phyloP scores from a whole-genome alignment of 805 yeast genomes.

The Candida boidinii region DNA sequence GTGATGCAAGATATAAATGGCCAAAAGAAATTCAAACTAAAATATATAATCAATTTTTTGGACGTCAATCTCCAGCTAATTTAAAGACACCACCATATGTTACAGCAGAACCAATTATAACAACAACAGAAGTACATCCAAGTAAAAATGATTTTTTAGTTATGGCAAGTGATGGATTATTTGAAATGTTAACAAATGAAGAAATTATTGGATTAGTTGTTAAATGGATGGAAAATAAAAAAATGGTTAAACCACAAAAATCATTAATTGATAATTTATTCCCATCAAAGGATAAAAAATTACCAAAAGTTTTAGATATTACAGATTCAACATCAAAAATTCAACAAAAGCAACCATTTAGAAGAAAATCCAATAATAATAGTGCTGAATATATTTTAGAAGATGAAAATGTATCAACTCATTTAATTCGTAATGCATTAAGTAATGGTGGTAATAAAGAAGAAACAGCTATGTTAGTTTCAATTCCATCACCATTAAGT shows the following conservation, averaged over 20 bases:
- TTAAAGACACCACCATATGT: slow-evolving; percentile 92
- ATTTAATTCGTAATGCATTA: slow-evolving; percentile 86
- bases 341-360: slow-evolving; percentile 63
- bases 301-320: slow-evolving; percentile 58
- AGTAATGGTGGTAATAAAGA: slow-evolving; percentile 81
- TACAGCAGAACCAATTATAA: slow-evolving; percentile 90
- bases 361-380: slow-evolving; percentile 30
- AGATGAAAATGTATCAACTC: slow-evolving; percentile 88
- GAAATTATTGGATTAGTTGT: slow-evolving; percentile 90
- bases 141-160: slow-evolving; percentile 77
- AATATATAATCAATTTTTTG: slow-evolving; percentile 70
- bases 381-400: slow-evolving; percentile 47
- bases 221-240: slow-evolving; percentile 80
- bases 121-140: slow-evolving; percentile 69
- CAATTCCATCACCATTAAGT: slow-evolving; percentile 86
- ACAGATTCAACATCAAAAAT: slow-evolving; percentile 49
- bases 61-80: slow-evolving; percentile 65
- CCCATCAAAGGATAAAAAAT: slow-evolving; percentile 27
- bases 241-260: slow-evolving; percentile 44
- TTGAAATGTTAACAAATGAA: slow-evolving; percentile 84
- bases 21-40: slow-evolving; percentile 63
- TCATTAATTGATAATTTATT: slow-evolving; percentile 34
- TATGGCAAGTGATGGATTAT: slow-evolving; percentile 90
- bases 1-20: slow-evolving; percentile 92
- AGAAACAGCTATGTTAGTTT: slow-evolving; percentile 78